Conservation (phyloP, 1,284 basidiomycete species). For the Ustilago cynodontis region DNA sequence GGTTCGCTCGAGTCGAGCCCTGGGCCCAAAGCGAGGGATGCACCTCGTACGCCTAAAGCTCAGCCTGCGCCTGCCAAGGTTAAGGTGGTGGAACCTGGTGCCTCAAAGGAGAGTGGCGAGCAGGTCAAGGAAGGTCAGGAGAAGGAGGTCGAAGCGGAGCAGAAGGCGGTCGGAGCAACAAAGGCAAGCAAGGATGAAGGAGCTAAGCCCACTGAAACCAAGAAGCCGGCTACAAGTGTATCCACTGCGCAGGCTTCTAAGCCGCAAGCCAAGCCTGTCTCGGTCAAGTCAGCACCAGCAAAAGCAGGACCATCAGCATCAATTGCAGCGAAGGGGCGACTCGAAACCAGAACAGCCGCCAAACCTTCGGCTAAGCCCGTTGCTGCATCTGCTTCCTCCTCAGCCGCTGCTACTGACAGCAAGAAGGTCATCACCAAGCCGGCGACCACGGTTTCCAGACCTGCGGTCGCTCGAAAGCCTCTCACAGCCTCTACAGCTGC, state of each 20-base stretch:
- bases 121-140: slow-evolving; percentile 2
- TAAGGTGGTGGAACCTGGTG: background rate
- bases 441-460: slow-evolving; percentile 1
- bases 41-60: slow-evolving; percentile 6
- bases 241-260: slow-evolving; percentile 3
- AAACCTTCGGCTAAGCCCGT: slow-evolving; percentile 10
- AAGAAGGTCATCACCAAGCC: slow-evolving; percentile 12
- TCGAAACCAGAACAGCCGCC: slow-evolving; percentile 15
- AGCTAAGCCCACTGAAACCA: background rate
- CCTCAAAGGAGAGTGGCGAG: background rate
- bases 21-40: slow-evolving; percentile 9
- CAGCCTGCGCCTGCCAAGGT: background rate
- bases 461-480: slow-evolving; percentile 4
- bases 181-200: background rate
- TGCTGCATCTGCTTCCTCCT: slow-evolving; percentile 1
- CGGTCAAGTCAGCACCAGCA: slow-evolving; percentile 6
- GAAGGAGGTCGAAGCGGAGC: slow-evolving; percentile 6
- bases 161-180: background rate
- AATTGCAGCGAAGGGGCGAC: slow-evolving; percentile 27
- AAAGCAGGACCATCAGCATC: slow-evolving; percentile 22
- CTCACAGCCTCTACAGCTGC: slow-evolving; percentile 1
- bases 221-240: slow-evolving; percentile 1
- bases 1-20: slow-evolving; percentile 23
- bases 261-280: slow-evolving; percentile 6
- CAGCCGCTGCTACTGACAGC: background rate